Evolutionary conservation across 352 stramenopile species (phyloP).

Genomic region (Pythium biforme): DNA sequence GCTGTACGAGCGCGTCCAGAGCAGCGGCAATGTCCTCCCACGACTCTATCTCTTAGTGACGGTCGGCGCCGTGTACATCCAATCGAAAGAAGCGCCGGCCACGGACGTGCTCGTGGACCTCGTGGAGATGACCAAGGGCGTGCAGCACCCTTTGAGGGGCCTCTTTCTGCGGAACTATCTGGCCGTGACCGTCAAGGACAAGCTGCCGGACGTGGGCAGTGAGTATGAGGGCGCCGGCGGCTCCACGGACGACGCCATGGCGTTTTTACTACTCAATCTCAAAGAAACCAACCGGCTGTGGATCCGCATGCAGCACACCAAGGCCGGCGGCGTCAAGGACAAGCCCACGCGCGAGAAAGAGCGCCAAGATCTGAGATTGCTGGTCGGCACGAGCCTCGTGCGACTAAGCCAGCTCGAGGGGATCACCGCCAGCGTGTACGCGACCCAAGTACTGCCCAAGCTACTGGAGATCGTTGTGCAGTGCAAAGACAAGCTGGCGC

Average conservation of each 20-base stretch:
- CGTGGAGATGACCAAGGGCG: slow-evolving; percentile 98
- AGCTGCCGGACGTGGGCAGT: slow-evolving; percentile 89
- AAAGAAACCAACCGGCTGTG: slow-evolving; percentile 98
- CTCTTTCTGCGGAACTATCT: slow-evolving; percentile 99
- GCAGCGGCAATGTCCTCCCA: slow-evolving; percentile 95
- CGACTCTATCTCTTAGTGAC: slow-evolving; percentile 97
- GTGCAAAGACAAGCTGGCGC: slow-evolving; percentile 95
- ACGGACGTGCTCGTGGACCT: slow-evolving; percentile 96
- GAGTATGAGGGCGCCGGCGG: slow-evolving; percentile 72
- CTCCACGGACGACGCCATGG: slow-evolving; percentile 88
- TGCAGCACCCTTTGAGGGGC: slow-evolving; percentile 97
- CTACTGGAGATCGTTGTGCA: slow-evolving; percentile 94
- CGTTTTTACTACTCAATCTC: slow-evolving; percentile 98
- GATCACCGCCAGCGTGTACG: slow-evolving; percentile 90
- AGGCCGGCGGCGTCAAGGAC: slow-evolving; percentile 70
- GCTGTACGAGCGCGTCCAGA: slow-evolving; percentile 96
- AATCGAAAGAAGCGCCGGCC: slow-evolving; percentile 59
- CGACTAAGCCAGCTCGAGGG: slow-evolving; percentile 95
- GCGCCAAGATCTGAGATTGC: slow-evolving; percentile 93
- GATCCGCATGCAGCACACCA: slow-evolving; percentile 97
- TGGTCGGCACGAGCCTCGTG: slow-evolving; percentile 98
- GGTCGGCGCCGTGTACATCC: slow-evolving; percentile 96
- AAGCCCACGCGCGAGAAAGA: slow-evolving; percentile 75
- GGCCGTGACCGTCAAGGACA: slow-evolving; percentile 89
- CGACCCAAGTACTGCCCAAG: slow-evolving; percentile 84